Percentiles rank a stretch among this genome's conserved stretches.
phyloP scores from a whole-genome alignment of 169 alveolate genomes.

The Plasmodium cynomolgi region DNA sequence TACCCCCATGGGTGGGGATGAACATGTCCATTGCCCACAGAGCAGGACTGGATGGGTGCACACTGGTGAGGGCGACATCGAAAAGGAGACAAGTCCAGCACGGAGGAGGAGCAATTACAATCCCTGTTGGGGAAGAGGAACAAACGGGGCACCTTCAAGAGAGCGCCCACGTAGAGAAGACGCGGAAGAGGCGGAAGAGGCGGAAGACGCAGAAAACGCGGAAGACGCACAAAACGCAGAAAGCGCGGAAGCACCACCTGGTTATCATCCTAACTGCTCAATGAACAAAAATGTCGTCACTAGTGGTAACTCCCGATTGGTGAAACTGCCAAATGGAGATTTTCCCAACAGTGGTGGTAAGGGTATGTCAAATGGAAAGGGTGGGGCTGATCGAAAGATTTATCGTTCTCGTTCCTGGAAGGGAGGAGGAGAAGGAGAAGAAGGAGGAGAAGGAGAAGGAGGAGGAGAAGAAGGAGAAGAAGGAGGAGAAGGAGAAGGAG shows the following conservation, averaged over 20 bases:
- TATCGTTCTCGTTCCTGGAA: background rate
- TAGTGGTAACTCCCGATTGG: background rate
- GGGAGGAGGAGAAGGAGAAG: background rate
- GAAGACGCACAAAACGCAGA: background rate
- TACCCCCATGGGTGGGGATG: background rate
- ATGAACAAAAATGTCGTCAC: background rate
- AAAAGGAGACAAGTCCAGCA: background rate
- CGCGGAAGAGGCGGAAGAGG: background rate
- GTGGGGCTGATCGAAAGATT: background rate
- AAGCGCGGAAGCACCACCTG: background rate
- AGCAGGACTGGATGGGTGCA: background rate
- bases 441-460: no score
- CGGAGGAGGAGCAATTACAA: background rate
- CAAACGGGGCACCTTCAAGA: background rate
- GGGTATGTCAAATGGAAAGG: background rate
- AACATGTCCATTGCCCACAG: background rate
- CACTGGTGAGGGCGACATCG: background rate
- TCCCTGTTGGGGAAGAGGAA: background rate
- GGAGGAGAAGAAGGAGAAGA: no score
- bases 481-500: background rate
- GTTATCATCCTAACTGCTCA: background rate
- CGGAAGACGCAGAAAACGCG: background rate
- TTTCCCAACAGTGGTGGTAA: background rate
- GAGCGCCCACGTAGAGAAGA: background rate
- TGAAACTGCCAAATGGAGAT: background rate